Base-by-base conservation (phyloP, 1,139 yeast species). In the Magnusiomyces magnusii region DNA sequence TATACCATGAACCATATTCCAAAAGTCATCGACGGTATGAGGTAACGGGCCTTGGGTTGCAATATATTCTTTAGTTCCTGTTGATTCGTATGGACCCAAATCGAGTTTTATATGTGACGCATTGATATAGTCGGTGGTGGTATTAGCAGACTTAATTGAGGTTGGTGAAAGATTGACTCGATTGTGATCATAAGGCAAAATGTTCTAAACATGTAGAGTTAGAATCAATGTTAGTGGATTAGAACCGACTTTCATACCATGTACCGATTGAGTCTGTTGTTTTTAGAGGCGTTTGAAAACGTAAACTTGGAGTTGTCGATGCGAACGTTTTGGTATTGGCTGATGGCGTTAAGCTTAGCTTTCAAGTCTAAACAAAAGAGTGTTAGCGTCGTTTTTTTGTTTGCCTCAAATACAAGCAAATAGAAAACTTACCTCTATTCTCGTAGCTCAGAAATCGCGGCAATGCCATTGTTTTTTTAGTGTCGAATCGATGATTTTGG, bases 1-100 rank as follows among this genome's bases (percentile, higher is more conserved):
- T 47, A 52, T 23, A 0, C 53, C 75, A 63, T 78, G 81, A 47
- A 87, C 83, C 96, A 90, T 90, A 59, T 85, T 84, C 99, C 97
- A 92, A 69, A 89, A 90, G 67, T 87, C 92, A 47, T 75, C 78
- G 58, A 77, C 75, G 0, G 97, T 91, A 15, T 68, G 59, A 1
- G 69, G 68, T 3, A 84, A 76, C 0, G 99, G 98, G 0, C 97
- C 92, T 68, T 85, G 89, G 1, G 85, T 76, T 0, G 87, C 86
- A 53, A 85, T 81, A 63, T 81, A 83, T 65, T 36, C 67, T 66
- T 58, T 65, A 52, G 58, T 59, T 31, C 63, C 76, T 55, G 76
- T 24, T 5, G 56, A 47, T 2, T 57, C 53, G 63, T 65, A 52
- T 63, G 64, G 42, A 62, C 58, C 64, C 47, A 68, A 68, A 28